A percentile compares a stretch with the other conserved stretches of the same genome.
These are phyloP conservation scores for Pichia sp. DNA, from an alignment of 1,139 yeast species.

Conservation along the genomic window DNA sequence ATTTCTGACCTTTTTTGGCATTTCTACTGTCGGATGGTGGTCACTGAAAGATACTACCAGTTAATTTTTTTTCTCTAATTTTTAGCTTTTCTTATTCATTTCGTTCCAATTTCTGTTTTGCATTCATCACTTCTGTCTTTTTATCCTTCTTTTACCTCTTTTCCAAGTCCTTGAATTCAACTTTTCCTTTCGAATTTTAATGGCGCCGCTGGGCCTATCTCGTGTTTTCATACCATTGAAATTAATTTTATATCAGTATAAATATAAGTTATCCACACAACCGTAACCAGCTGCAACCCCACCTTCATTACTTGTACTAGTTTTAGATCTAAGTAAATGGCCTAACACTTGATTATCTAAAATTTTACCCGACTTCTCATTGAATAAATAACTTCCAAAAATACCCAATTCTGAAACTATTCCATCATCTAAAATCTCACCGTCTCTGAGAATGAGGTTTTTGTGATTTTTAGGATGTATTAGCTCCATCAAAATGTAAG, in stretches of 20 bases:
- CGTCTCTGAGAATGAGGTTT: constrained; percentile 69
- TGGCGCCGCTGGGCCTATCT: no score
- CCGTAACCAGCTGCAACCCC: constrained; percentile 99
- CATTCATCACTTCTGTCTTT: no score
- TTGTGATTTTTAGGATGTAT: constrained; percentile 66
- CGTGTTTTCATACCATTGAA: not conserved
- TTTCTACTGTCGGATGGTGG: constrained; percentile 34
- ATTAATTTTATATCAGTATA: constrained; percentile 33
- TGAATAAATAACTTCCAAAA: constrained; percentile 78
- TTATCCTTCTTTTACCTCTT: not conserved
- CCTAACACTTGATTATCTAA: constrained; percentile 69
- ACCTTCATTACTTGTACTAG: constrained; percentile 86
- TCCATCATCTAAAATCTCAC: constrained; percentile 53
- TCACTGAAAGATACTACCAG: constrained; percentile 20
- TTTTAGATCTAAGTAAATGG: constrained; percentile 82
- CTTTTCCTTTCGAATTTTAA: not conserved
- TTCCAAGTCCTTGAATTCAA: no score
- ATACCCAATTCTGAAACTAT: constrained; percentile 88
- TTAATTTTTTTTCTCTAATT: constrained; percentile 1
- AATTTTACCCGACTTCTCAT: constrained; percentile 56
- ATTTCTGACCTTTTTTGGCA: constrained; percentile 28
- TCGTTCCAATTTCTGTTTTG: not conserved
- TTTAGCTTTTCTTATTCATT: constrained; percentile 7
- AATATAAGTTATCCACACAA: constrained; percentile 75
- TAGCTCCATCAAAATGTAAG: constrained; percentile 89